Percentiles rank a stretch among this genome's conserved stretches.
Conservation (phyloP, 371 early-diverging fungal species). For the Mitosporidium daphniae region DNA sequence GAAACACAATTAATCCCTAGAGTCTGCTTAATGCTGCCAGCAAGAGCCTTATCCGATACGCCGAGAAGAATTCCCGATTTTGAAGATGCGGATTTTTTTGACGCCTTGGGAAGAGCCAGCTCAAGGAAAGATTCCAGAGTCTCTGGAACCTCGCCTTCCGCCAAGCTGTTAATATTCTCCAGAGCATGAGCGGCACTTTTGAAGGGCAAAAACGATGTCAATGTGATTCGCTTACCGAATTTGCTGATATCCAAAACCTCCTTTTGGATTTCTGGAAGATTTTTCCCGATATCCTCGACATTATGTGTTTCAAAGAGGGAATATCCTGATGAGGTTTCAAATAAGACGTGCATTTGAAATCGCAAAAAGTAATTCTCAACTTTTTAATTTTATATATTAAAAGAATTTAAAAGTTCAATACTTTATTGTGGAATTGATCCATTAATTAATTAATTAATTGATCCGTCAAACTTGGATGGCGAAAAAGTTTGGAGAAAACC, state of each 20-base stretch:
- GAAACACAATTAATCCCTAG: slow-evolving; percentile 1
- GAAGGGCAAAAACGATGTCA: slow-evolving; percentile 72
- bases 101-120: slow-evolving; percentile 42
- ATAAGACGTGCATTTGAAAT: slow-evolving; percentile 14
- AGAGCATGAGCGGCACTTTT: slow-evolving; percentile 78
- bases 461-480: no score
- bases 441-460: no score
- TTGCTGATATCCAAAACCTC: slow-evolving; percentile 39
- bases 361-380: no score
- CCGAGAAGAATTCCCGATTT: slow-evolving; percentile 35
- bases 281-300: slow-evolving; percentile 67
- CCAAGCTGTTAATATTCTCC: slow-evolving; percentile 73
- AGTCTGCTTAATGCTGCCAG: slow-evolving; percentile 29
- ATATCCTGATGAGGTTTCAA: slow-evolving; percentile 77
- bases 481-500: no score
- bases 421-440: no score
- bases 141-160: slow-evolving; percentile 32
- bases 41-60: slow-evolving; percentile 60
- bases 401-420: no score
- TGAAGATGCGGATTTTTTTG: slow-evolving; percentile 23
- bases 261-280: slow-evolving; percentile 45
- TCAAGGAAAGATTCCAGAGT: slow-evolving; percentile 59
- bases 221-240: slow-evolving; percentile 51
- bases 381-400: no score
- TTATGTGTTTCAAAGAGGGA: slow-evolving; percentile 64